Conservation (phyloP, 352 stramenopile species). For the Phytopythium mirpurense region DNA sequence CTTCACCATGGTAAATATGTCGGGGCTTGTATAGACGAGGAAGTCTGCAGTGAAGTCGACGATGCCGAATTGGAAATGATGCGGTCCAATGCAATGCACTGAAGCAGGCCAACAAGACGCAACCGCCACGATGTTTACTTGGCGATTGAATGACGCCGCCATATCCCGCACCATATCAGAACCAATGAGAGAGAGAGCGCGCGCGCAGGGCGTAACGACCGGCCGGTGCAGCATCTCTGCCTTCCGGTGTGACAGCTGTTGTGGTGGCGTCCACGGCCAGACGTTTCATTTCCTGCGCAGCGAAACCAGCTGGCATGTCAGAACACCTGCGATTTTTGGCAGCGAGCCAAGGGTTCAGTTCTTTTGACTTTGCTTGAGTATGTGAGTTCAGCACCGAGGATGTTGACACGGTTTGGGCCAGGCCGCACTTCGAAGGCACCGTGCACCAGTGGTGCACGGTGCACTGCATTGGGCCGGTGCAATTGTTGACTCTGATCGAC, state of each 20-base stretch:
- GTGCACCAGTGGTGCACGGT: background rate
- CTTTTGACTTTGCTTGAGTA: conserved; percentile 3
- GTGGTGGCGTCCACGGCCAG: background rate
- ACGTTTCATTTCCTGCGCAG: background rate
- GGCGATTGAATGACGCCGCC: conserved; percentile 1
- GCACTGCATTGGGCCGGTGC: background rate
- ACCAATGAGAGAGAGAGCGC: background rate
- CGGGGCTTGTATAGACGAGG: background rate
- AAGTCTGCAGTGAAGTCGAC: background rate
- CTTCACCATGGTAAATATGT: background rate
- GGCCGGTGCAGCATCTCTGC: too few species aligned
- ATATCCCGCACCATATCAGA: conserved; percentile 7
- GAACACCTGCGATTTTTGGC: background rate
- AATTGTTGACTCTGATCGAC: background rate
- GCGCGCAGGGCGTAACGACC: background rate
- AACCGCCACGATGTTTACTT: background rate
- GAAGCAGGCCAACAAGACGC: conserved; percentile 4
- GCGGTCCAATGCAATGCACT: too few species aligned
- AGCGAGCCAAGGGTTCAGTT: background rate
- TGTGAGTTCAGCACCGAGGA: background rate
- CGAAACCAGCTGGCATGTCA: background rate
- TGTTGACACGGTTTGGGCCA: background rate
- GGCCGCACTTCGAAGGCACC: background rate
- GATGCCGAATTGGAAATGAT: conserved; percentile 16
- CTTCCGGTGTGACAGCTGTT: conserved; percentile 4